phyloP scores from a whole-genome alignment of 1,139 yeast genomes.

The Candida sanyaensis region DNA sequence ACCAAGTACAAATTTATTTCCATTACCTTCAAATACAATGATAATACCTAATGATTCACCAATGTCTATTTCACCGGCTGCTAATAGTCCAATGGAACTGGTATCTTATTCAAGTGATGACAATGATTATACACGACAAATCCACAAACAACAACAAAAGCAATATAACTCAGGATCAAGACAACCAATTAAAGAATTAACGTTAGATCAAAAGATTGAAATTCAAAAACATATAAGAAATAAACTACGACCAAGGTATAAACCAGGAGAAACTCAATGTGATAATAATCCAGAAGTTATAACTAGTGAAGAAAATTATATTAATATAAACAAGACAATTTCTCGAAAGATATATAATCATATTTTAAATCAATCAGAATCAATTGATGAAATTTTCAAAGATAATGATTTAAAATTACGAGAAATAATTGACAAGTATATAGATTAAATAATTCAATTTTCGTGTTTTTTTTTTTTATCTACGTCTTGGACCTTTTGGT shows the following conservation, averaged over 20 bases:
- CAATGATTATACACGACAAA: conserved; percentile 8
- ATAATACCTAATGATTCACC: conserved; percentile 12
- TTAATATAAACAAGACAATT: conserved; percentile 37
- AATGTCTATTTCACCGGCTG: conserved; percentile 12
- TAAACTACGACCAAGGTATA: conserved; percentile 49
- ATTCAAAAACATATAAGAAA: conserved; percentile 57
- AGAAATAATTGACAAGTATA: conserved; percentile 25
- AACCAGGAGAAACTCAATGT: conserved; percentile 3
- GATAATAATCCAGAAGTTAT: conserved; percentile 22
- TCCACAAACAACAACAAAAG: conserved; percentile 1
- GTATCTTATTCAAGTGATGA: conserved; percentile 13
- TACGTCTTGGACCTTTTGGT: conserved; percentile 59
- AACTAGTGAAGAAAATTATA: conserved; percentile 32
- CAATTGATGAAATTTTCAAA: conserved; percentile 16
- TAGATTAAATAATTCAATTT: conserved; percentile 10
- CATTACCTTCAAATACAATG: neutral
- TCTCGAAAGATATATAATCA: conserved; percentile 48
- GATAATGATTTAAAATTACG: conserved; percentile 19
- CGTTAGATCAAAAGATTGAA: conserved; percentile 46
- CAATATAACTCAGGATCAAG: neutral
- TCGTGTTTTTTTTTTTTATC: conserved; percentile 27
- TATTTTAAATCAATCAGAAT: conserved; percentile 13
- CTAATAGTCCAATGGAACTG: conserved; percentile 16
- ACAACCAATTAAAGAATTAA: conserved; percentile 19
- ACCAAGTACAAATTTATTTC: conserved; percentile 7